Base-by-base conservation (phyloP, 2,329 filamentous ascomycete genomes). In the Diaporthe sp. region DNA sequence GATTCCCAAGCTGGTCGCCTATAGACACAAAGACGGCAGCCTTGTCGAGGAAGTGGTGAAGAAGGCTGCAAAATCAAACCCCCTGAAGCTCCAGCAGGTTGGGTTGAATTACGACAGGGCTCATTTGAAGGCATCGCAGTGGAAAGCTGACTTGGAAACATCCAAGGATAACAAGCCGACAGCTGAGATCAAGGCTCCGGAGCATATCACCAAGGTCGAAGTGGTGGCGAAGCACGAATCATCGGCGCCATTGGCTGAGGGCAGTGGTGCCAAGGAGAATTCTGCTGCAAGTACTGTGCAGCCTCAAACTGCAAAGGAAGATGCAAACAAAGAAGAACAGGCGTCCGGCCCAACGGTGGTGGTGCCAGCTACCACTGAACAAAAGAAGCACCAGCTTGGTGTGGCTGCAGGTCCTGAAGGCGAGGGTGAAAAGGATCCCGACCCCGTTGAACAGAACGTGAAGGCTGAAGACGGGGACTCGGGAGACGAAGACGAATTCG, bases 1-100 rank as follows among this genome's bases (percentile, higher is more conserved):
- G 0, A 83, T 94, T 13, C 89, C 94, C 79, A 94, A 93, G 80
- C 88, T 94, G 77, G 91, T 89, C 5, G 92, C 92, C 0, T 79
- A 79, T 35, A 79, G 84, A n/a, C 85, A 86, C 13, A 82, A 86
- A 12, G 80, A 82, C 7, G 79, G 82, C 2, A 83, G 84, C 1
- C 88, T 89, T 0, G 87, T 91, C 0, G 90, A 92, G 74, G 87
- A 93, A 39, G 87, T 91, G 0, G 89, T 94, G 53, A 86, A 86
- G n/a, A 84, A 84, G 10, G 80, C 79, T 8, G 84, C 82, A 6
- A 82, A 85, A 58, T 78, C 76, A 13, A 86, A 85, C 51, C 91
- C 92, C 2, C 89, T 92, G 77, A 95, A 95, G 80, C 85, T 94
- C 4, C 84, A 91, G 2, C 84, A 89, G 72, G 86, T 90, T n/a